phyloP scores from a whole-genome alignment of 805 yeast genomes.

The Komagataella pseudopastoris region DNA sequence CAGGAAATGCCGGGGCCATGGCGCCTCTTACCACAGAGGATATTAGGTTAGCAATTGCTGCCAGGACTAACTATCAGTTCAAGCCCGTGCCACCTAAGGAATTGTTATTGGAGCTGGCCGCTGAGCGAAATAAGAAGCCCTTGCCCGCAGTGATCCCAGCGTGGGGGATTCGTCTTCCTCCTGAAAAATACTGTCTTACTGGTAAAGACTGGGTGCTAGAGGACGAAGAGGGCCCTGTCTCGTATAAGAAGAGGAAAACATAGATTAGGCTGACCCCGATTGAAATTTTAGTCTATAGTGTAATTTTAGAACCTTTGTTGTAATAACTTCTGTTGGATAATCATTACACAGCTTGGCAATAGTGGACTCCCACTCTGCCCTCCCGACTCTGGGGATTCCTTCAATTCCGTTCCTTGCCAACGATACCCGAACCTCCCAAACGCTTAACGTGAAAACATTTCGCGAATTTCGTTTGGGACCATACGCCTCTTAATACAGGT shows the following conservation, averaged over 20 bases:
- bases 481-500: neutral
- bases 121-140: conserved; percentile 79
- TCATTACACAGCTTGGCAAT: neutral
- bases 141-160: conserved; percentile 85
- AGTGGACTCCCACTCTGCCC: neutral
- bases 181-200: conserved; percentile 91
- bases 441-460: neutral
- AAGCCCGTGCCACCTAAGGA: conserved; percentile 95
- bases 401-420: too few relatives aligned
- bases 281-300: neutral
- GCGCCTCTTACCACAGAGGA: conserved; percentile 74
- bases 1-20: conserved; percentile 23
- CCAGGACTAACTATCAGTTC: conserved; percentile 91
- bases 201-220: conserved; percentile 59
- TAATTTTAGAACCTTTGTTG: neutral
- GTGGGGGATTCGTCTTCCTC: conserved; percentile 91
- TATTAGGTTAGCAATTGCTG: conserved; percentile 81
- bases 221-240: conserved; percentile 26
- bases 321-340: neutral
- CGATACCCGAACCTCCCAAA: neutral
- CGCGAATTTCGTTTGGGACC: neutral
- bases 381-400: neutral
- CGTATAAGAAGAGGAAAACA: conserved; percentile 10
- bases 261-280: neutral
- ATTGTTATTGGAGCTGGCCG: conserved; percentile 77